Evolutionary conservation across 805 yeast genomes (phyloP).

Genomic region (Lipomyces orientalis): DNA sequence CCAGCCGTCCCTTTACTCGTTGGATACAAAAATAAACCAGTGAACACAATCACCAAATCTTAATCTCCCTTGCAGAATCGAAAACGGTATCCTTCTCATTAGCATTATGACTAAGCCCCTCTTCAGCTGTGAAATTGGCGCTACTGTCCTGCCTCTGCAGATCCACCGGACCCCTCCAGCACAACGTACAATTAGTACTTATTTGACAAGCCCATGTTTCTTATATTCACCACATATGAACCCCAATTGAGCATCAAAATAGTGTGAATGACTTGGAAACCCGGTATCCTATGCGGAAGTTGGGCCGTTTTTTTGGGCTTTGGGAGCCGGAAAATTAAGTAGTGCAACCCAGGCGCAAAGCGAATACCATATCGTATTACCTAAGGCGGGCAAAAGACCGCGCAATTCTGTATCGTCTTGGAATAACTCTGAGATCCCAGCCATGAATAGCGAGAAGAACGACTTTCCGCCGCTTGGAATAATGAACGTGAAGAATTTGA

Average conservation of each 20-base stretch:
- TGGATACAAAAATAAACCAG: too few relatives aligned
- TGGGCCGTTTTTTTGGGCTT: too few relatives aligned
- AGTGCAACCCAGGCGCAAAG: conserved; percentile 52
- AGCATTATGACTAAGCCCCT: background rate
- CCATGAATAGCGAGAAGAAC: conserved; percentile 36
- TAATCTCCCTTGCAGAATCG: background rate
- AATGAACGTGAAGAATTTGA: conserved; percentile 37
- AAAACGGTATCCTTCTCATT: background rate
- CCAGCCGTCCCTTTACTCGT: too few relatives aligned
- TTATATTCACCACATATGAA: conserved; percentile 19
- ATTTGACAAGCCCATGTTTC: conserved; percentile 11
- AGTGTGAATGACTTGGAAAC: conserved; percentile 10
- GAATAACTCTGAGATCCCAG: conserved; percentile 39
- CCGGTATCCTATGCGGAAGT: conserved; percentile 40
- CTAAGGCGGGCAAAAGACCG: conserved; percentile 42
- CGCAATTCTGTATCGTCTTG: conserved; percentile 41
- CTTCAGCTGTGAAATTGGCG: background rate
- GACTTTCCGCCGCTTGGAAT: conserved; percentile 23
- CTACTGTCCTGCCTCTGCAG: background rate
- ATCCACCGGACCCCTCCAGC: conserved; percentile 17
- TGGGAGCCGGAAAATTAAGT: conserved; percentile 48
- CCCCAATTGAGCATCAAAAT: conserved; percentile 24
- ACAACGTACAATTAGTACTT: conserved; percentile 23
- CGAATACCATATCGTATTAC: too few relatives aligned
- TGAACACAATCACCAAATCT: too few relatives aligned